Evolutionary conservation across 2,329 filamentous ascomycete genomes (phyloP), one percentile per base, ranked within the genome.

Genomic region (Botrytis elliptica): DNA sequence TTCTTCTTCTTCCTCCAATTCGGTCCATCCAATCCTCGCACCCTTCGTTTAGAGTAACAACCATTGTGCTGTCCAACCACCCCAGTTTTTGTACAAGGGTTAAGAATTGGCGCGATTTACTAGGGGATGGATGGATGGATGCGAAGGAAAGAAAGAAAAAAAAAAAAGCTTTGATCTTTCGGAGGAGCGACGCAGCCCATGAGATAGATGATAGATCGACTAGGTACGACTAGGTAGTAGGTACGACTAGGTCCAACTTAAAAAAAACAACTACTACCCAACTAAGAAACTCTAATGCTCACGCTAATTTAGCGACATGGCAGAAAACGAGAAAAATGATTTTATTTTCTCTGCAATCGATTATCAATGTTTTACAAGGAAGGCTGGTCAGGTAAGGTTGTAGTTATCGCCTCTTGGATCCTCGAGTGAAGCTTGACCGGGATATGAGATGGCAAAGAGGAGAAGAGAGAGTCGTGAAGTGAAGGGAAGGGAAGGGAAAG

Each of bases 371-470:
- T n/a, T n/a, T n/a, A 55, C 49, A n/a, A 55, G 52, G n/a, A 33
- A 33, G n/a, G n/a, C n/a, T 18, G 52, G 52, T 4, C 16, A 57
- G 52, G 52, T 12, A 60, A 49, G 46, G 68, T 70, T 40, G 68
- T 33, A 49, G 68, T 63, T 70, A 70, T 70, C 68, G 68, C 68
- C 46, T 65, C n/a, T 46, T 69, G 38, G 62, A 70, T 70, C 68
- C 68, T 70, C 62, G 68, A 68, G 14, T 52, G 59, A 62, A 62
- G 59, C 22, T 38, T 62, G 38, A 63, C 60, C n/a, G 5, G 60
- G 57, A 52, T 52, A n/a, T n/a, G 57, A 52, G n/a, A n/a, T n/a
- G 49, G 49, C 25, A 16, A 7, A n/a, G 49, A 52, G 25, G 49
- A 52, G 49, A 6, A 14, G 25, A 55, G 25, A 55, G 49, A 55